Conservation (phyloP, 2,329 filamentous ascomycete genomes). For the Leptographium lundbergii region DNA sequence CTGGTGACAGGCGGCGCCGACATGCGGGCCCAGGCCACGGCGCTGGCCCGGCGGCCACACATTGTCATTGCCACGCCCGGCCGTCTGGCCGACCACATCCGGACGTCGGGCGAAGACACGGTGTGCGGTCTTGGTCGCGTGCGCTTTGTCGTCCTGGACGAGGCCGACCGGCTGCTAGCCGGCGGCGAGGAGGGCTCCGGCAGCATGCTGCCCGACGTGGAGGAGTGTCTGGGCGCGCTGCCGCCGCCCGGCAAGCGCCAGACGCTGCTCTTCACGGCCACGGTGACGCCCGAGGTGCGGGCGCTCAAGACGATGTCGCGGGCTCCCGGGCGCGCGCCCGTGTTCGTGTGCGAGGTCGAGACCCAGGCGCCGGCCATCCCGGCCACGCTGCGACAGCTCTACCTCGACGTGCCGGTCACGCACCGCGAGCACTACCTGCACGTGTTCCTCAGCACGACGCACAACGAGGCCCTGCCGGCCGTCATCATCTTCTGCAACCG, state of each 20-base stretch:
- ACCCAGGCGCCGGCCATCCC: slow-evolving; percentile 66
- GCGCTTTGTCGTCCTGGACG: slow-evolving; percentile 82
- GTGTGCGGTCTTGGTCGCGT: slow-evolving; percentile 68
- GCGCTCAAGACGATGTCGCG: slow-evolving; percentile 69
- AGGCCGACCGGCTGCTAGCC: slow-evolving; percentile 80
- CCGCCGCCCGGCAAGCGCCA: slow-evolving; percentile 71
- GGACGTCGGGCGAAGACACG: slow-evolving; percentile 82
- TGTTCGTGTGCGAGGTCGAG: slow-evolving; percentile 84
- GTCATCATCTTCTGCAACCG: slow-evolving; percentile 97
- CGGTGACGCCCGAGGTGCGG: slow-evolving; percentile 82
- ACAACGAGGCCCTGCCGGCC: slow-evolving; percentile 60
- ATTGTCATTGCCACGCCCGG: slow-evolving; percentile 91
- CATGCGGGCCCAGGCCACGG: slow-evolving; percentile 82
- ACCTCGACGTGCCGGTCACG: slow-evolving; percentile 78
- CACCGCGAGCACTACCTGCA: slow-evolving; percentile 95
- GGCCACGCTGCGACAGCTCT: slow-evolving; percentile 66
- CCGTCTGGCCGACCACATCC: slow-evolving; percentile 84
- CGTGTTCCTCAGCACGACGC: slow-evolving; percentile 67
- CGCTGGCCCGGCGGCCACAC: slow-evolving; percentile 70
- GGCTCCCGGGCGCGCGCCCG: slow-evolving; percentile 55
- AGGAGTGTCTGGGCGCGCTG: slow-evolving; percentile 72
- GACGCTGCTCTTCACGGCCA: slow-evolving; percentile 91
- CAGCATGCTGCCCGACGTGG: slow-evolving; percentile 89
- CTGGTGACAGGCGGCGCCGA: slow-evolving; percentile 89
- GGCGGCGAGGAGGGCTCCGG: slow-evolving; percentile 40